Percentiles rank a stretch among this genome's conserved stretches.
These are phyloP conservation scores for Macrolepiota fuliginosa DNA, from an alignment of 768 basidiomycete species.

Conservation along the genomic window DNA sequence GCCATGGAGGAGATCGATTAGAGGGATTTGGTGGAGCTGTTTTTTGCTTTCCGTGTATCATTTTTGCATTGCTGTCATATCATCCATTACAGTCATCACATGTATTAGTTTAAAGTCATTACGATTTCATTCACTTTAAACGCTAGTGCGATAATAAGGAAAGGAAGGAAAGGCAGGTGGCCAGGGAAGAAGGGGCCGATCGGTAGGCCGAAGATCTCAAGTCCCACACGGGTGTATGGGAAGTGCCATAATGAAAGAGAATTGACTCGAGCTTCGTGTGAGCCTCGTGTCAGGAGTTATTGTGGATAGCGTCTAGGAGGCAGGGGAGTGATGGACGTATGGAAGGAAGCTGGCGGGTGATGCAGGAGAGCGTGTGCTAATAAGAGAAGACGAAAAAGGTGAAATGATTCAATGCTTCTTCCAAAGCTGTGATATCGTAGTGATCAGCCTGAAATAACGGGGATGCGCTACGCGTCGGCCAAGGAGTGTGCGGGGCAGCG, in stretches of 20 bases:
- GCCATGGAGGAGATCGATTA: constrained; percentile 98
- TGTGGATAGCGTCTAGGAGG: background rate
- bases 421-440: background rate
- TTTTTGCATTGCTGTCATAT: constrained; percentile 28
- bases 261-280: constrained; percentile 7
- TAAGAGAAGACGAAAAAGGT: background rate
- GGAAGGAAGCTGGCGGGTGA: background rate
- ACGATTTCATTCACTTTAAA: background rate
- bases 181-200: background rate
- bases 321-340: background rate
- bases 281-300: constrained; percentile 8
- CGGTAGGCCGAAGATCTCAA: background rate
- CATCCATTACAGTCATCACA: constrained; percentile 13
- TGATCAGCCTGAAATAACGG: background rate
- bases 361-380: background rate
- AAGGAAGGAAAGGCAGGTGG: background rate
- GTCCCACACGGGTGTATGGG: background rate
- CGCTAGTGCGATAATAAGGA: background rate
- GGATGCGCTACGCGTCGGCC: background rate
- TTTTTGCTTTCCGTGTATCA: constrained; percentile 22
- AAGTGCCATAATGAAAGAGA: background rate
- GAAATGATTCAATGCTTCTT: constrained; percentile 1
- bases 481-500: background rate
- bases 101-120: constrained; percentile 9
- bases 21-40: constrained; percentile 16